phyloP scores from a whole-genome alignment of 2,329 filamentous ascomycete genomes.

The Metarhizium humberi region DNA sequence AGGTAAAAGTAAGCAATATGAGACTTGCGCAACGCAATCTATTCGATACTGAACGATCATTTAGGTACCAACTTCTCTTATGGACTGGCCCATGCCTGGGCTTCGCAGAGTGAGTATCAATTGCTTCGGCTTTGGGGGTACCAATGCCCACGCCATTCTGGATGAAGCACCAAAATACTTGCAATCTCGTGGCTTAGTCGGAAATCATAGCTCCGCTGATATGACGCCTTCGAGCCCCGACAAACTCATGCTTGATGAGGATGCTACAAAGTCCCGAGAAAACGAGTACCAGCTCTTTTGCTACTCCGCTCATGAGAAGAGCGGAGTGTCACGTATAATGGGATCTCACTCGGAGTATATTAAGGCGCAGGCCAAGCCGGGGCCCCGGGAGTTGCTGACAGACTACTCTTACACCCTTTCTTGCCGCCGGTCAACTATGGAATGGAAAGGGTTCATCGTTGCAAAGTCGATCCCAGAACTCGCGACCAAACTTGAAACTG shows the following conservation, averaged over 20 bases:
- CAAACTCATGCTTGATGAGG: neutral
- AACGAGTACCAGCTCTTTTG: conserved; percentile 27
- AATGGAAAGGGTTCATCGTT: conserved; percentile 31
- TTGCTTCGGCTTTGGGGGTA: conserved; percentile 50
- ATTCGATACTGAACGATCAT: neutral
- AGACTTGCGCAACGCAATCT: neutral
- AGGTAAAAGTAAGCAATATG: conserved; percentile 29
- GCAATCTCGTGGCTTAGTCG: conserved; percentile 20
- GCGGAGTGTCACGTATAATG: conserved; percentile 26
- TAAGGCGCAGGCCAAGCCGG: conserved; percentile 5
- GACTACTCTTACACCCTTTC: conserved; percentile 37
- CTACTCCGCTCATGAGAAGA: conserved; percentile 34
- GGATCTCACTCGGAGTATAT: conserved; percentile 25
- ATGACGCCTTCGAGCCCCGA: neutral
- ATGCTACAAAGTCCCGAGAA: neutral
- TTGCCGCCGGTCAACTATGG: conserved; percentile 33
- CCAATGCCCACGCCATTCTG: conserved; percentile 43
- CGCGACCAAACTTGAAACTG: conserved; percentile 14
- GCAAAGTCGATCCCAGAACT: conserved; percentile 26
- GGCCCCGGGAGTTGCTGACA: conserved; percentile 16
- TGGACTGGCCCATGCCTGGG: conserved; percentile 33
- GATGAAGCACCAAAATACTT: conserved; percentile 37
- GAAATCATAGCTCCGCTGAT: conserved; percentile 25
- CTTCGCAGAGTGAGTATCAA: conserved; percentile 43
- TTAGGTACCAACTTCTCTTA: conserved; percentile 30